Base-by-base conservation (phyloP, 78 protist species). In the Dictyostelium firmibasis region DNA sequence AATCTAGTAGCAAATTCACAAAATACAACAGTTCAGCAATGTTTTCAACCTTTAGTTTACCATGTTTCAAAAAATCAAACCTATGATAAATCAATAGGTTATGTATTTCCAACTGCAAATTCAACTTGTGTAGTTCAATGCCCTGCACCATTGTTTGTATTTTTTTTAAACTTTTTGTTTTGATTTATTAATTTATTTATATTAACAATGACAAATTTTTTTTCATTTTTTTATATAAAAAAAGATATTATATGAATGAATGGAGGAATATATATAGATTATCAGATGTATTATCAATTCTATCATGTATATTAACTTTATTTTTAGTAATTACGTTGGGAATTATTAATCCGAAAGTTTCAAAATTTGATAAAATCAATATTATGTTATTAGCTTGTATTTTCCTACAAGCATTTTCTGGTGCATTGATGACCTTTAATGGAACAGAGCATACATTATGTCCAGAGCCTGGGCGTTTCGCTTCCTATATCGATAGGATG, bases 321-420 rank as follows among this genome's bases (percentile, higher is more conserved):
- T 77, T 78, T 29, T 57, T 87, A 50, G 14, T 87, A 16, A 25
- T 87, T 41, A 78, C 93, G 1, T 64, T 76, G 31, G 93, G 84
- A 4, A 4, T 78, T 2, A 10, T 87, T 6, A 87, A 87, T 44
- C 36, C 44, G 41, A 62, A 87, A 53, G 5, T 64, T 36, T 36
- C 85, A 33, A 78, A 9, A n/a, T 87, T 60, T 31, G 93, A 87
- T n/a, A 36, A 41, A 18, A 76, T 70, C 18, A 35, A 60, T 25
- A 3, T 57, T 16, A 33, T 38, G 44, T 70, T 76, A 6, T 27
- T 70, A 23, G 14, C 64, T 5, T 3, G 64, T 62, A 78, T 87
- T 5, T 87, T 87, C 27, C 29, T 76, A 0, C 31, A 62, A 14
- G 79, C 93, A 9, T 38, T 87, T 6, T 29, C 93, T 10, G 93